Conservation (phyloP, 768 basidiomycete genomes). For the Lactarius vividus region DNA sequence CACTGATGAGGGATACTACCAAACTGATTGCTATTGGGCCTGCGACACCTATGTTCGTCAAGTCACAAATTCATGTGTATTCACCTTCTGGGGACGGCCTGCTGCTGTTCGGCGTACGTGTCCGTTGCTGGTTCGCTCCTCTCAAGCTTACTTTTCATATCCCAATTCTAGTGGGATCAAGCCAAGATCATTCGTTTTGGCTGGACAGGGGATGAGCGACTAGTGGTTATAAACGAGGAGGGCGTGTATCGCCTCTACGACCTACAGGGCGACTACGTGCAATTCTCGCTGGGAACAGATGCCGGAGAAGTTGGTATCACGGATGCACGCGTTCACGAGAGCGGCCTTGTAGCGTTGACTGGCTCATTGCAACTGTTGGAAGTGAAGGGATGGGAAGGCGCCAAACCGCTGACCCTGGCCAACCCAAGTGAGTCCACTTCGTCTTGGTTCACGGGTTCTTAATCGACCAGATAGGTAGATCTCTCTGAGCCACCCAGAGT, state of each 20-base stretch:
- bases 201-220: constrained; percentile 78
- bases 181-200: constrained; percentile 78
- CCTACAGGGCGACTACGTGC: constrained; percentile 79
- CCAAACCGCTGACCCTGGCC: constrained; percentile 66
- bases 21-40: constrained; percentile 75
- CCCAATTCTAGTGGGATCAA: constrained; percentile 76
- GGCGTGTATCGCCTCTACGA: constrained; percentile 90
- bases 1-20: constrained; percentile 80
- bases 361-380: constrained; percentile 75
- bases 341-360: constrained; percentile 83
- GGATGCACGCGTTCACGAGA: constrained; percentile 83
- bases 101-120: constrained; percentile 69
- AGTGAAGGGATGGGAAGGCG: constrained; percentile 86
- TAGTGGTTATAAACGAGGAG: constrained; percentile 88
- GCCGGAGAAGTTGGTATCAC: constrained; percentile 79
- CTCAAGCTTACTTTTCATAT: constrained; percentile 22
- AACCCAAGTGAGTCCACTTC: constrained; percentile 59
- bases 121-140: constrained; percentile 23
- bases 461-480: constrained; percentile 40
- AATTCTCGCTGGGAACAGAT: constrained; percentile 80
- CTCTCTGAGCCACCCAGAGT: constrained; percentile 75
- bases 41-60: constrained; percentile 53
- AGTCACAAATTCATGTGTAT: constrained; percentile 83
- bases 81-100: constrained; percentile 79
- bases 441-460: constrained; percentile 4